phyloP scores from a whole-genome alignment of 495 filamentous ascomycete genomes.

The Aspergillus incahuasiensis region DNA sequence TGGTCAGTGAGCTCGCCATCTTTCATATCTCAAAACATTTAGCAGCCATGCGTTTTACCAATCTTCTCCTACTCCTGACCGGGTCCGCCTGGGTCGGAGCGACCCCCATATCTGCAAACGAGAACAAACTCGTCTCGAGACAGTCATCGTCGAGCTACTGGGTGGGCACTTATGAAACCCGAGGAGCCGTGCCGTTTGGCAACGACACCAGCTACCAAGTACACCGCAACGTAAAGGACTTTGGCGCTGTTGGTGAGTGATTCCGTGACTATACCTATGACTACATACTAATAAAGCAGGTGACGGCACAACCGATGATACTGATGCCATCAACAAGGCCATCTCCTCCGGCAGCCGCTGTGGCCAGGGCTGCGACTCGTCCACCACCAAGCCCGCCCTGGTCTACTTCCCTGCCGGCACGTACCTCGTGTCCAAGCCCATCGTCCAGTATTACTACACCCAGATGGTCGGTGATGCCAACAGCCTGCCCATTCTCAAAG shows the following conservation, averaged over 20 bases:
- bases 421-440: constrained; percentile 63
- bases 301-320: constrained; percentile 80
- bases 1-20: constrained; percentile 30
- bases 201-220: constrained; percentile 58
- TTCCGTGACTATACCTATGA: constrained; percentile 11
- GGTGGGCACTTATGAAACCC: constrained; percentile 66
- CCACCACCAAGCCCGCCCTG: constrained; percentile 69
- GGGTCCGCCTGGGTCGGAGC: constrained; percentile 40
- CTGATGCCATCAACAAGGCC: constrained; percentile 81
- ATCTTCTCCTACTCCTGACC: constrained; percentile 36
- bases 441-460: constrained; percentile 74
- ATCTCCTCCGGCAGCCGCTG: constrained; percentile 75
- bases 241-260: constrained; percentile 59
- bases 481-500: constrained; percentile 72
- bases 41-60: constrained; percentile 30
- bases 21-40: constrained; percentile 26
- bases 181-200: constrained; percentile 65
- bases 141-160: constrained; percentile 54
- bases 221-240: constrained; percentile 86
- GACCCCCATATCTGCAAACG: constrained; percentile 29
- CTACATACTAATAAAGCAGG: constrained; percentile 37
- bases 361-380: constrained; percentile 71
- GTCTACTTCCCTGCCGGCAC: constrained; percentile 81
- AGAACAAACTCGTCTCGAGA: constrained; percentile 9
- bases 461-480: constrained; percentile 74